Evolutionary conservation across 202 grass and related monocot genomes (phyloP), one percentile per base, ranked within the genome.

Genomic region (Elaeis oleifera): DNA sequence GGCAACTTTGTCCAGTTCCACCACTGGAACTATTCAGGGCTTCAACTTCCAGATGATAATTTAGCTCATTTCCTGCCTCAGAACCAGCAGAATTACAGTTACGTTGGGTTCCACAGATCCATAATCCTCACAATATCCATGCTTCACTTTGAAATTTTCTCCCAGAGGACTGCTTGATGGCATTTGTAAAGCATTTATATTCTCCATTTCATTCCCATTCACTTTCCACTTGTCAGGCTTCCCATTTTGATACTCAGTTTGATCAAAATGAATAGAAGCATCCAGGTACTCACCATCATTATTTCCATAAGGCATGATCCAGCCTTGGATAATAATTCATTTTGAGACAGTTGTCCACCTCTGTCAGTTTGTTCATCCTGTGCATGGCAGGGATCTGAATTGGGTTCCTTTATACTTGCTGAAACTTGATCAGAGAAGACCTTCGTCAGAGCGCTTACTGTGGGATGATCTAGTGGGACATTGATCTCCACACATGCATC

Each of bases 81-180:
- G 68, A 55, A 5, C 25, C 54, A 36, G 59, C 54, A 60, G 73
- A 64, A 74, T 68, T 60, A 65, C 50, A 49, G 39, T 20, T 51
- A 77, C 16, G 50, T 23, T 74, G 32, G 60, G 50, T 65, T 77
- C 69, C 18, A 29, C 54, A 29, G 78, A 70, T 15, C 32, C 32
- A n/a, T 70, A 18, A 31, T 56, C 20, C 52, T 85, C 39, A 50
- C 51, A 65, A n/a, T 48, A 65, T 60, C 56, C 78, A 71, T 65
- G 60, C 20, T 16, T 70, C 72, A 56, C 25, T 23, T 57, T 31
- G 18, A 51, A 70, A 55, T 25, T 66, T 66, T 57, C 73, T 77
- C 64, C 27, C 27, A 22, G 11, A 56, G 32, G 36, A 44, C 68
- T 56, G 53, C 16, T 39, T 70, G 72, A 53, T 71, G 53, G 48